These are phyloP conservation scores for Hypoxylon fuscum DNA, from an alignment of 495 filamentous ascomycete species.

Conservation along the genomic window DNA sequence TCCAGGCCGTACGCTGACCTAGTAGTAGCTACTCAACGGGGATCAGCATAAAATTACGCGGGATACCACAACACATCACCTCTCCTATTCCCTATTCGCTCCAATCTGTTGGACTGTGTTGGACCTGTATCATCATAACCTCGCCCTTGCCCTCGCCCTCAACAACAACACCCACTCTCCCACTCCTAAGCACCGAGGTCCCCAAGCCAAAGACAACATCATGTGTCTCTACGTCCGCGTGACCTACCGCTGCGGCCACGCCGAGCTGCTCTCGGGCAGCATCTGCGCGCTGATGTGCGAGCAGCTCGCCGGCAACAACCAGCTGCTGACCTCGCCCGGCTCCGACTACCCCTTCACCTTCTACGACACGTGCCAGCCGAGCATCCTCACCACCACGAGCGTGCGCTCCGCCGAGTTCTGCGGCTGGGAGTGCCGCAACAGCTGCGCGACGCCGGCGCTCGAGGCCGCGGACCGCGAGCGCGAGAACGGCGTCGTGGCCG, in stretches of 20 bases:
- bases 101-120: no score
- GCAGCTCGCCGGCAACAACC: constrained; percentile 43
- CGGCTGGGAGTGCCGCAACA: constrained; percentile 36
- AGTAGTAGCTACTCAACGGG: no score
- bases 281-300: constrained; percentile 33
- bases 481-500: background rate
- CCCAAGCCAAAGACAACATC: background rate
- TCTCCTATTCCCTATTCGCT: no score
- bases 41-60: no score
- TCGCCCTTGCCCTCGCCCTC: no score
- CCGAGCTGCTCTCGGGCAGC: constrained; percentile 32
- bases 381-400: constrained; percentile 22
- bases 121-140: no score
- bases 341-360: constrained; percentile 34
- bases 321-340: constrained; percentile 21
- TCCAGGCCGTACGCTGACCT: no score
- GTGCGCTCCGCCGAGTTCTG: constrained; percentile 9
- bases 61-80: no score
- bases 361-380: constrained; percentile 36
- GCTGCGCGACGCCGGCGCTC: background rate
- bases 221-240: constrained; percentile 46
- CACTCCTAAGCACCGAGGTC: background rate
- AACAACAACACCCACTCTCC: no score
- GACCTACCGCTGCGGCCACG: constrained; percentile 41
- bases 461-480: background rate